Percentiles rank a stretch among this genome's conserved stretches.
Evolutionary conservation across 179 eudicot species (phyloP).

Genomic region (Sideroxylon spinosum): DNA sequence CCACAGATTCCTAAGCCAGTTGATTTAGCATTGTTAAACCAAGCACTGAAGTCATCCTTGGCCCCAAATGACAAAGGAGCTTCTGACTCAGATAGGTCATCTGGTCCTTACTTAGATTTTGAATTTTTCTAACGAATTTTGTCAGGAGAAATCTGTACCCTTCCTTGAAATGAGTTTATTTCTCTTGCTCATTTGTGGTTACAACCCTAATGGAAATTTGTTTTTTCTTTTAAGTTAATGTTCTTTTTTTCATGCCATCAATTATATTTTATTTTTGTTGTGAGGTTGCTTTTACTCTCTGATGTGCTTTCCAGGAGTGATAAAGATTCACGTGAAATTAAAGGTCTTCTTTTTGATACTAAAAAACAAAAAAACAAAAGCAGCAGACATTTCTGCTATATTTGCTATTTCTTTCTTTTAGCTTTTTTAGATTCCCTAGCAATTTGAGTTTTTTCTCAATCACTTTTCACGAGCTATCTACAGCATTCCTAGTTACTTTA

Average conservation of each 20-base stretch:
- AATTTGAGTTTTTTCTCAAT: conserved; percentile 16
- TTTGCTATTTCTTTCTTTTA: conserved; percentile 24
- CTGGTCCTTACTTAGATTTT: conserved; percentile 67
- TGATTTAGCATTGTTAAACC: conserved; percentile 44
- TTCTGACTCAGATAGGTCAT: conserved; percentile 57
- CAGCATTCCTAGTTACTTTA: too few species aligned
- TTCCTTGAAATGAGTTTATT: conserved; percentile 5
- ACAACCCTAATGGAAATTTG: conserved; percentile 9
- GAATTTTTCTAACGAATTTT: conserved; percentile 45
- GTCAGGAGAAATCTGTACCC: neutral
- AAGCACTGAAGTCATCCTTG: conserved; percentile 36
- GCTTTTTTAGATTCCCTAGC: conserved; percentile 11
- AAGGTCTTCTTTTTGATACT: conserved; percentile 14
- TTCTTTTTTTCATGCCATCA: neutral
- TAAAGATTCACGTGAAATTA: neutral
- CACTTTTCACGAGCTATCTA: conserved; percentile 10
- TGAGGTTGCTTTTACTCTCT: neutral
- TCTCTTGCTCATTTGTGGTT: conserved; percentile 10
- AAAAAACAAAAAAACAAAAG: conserved; percentile 30
- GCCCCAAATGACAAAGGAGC: conserved; percentile 43
- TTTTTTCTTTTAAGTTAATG: neutral
- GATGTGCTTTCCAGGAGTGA: conserved; percentile 9
- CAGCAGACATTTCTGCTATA: conserved; percentile 22
- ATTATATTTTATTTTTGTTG: neutral
- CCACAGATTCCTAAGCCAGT: conserved; percentile 69